Evolutionary conservation across 1,139 yeast species (phyloP), one percentile per base, ranked within the genome.

Genomic region (Ashbya aceris): DNA sequence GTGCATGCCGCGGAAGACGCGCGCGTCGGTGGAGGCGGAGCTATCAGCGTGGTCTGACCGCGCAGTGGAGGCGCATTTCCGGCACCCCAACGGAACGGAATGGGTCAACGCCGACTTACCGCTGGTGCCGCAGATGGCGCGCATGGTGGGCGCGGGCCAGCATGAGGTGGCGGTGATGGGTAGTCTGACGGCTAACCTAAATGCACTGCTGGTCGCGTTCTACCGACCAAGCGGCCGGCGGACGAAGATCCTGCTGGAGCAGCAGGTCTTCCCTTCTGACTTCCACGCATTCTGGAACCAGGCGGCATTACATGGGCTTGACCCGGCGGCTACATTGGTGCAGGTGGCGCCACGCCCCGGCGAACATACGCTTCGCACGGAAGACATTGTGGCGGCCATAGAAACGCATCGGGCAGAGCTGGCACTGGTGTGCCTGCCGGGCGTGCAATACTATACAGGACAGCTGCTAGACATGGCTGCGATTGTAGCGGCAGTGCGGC

Each of bases 391-490:
- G 30, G 59, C 62, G 0, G 61, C 70, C 1, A 77, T 89, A 33
- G 76, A 75, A n/a, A 58, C 65, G 13, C 62, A 80, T 46, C 71
- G 74, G n/a, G 78, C 79, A 23, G 75, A 76, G 40, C 60, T 86
- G 40, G 89, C 95, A 0, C 54, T 89, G 26, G 77, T 86, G 4
- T 73, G 93, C 51, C 74, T 89, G 41, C 83, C 96, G 0, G 97
- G 96, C 1, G 77, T 89, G 45, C 97, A 89, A 57, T 89, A 82
- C 65, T 89, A 87, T 60, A 79, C 96, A 0, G 97, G 97, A 3
- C 97, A 89, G 61, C 68, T 69, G 30, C 87, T 89, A 57, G 84
- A 85, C 39, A 83, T 89, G 33, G 69, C 68, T 40, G 61, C 60
- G 11, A 85, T 89, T 51, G 87, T 96, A 2, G 56, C 58, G 12